Conservation (phyloP, 148 eudicot species). For the Rhododendron molle region DNA sequence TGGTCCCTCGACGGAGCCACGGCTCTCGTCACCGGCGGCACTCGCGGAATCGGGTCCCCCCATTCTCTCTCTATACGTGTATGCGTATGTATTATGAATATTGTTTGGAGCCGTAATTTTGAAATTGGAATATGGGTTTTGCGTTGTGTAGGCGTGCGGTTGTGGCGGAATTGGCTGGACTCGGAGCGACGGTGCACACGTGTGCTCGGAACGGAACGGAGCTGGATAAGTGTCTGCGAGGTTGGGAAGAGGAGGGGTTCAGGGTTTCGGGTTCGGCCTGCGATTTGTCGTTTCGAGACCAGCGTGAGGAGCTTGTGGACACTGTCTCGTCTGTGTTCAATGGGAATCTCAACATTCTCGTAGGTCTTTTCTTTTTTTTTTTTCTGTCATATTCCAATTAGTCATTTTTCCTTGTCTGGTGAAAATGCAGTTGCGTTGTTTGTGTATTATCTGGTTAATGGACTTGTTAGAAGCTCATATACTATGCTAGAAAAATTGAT, state of each 20-base stretch:
- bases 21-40: slow-evolving; percentile 75
- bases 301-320: slow-evolving; percentile 38
- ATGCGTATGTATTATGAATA: not conserved
- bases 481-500: not conserved
- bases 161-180: slow-evolving; percentile 62
- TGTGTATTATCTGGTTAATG: not conserved
- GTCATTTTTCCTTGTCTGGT: not conserved
- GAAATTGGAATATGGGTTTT: slow-evolving; percentile 2
- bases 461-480: not conserved
- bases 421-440: not conserved
- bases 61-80: not conserved
- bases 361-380: not conserved
- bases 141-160: slow-evolving; percentile 40
- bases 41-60: slow-evolving; percentile 64
- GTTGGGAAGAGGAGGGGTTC: slow-evolving; percentile 49
- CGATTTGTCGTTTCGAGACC: slow-evolving; percentile 47
- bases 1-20: slow-evolving; percentile 53
- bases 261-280: slow-evolving; percentile 57
- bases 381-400: not conserved
- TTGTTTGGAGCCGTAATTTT: not conserved
- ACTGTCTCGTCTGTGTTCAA: slow-evolving; percentile 40
- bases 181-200: slow-evolving; percentile 66
- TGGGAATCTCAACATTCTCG: slow-evolving; percentile 69
- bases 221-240: slow-evolving; percentile 38
- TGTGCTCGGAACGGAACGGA: slow-evolving; percentile 55